Conservation (phyloP, 768 basidiomycete genomes). For the Phlegmacium glaucopus region DNA sequence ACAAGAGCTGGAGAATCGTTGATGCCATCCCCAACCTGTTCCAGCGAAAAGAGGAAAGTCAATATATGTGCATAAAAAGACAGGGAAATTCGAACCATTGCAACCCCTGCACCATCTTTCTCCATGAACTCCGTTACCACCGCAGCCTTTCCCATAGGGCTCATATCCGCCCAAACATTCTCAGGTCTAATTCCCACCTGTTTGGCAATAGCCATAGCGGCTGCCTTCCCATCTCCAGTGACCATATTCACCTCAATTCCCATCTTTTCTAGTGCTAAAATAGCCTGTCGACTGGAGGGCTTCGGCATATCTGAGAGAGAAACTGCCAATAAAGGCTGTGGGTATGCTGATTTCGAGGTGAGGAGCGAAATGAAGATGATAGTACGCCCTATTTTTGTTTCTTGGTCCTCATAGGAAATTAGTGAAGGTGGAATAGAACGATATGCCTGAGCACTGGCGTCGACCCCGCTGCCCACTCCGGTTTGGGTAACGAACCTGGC, state of each 20-base stretch:
- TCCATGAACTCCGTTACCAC: constrained; percentile 80
- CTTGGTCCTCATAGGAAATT: constrained; percentile 61
- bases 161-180: constrained; percentile 89
- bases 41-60: constrained; percentile 1
- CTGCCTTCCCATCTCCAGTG: constrained; percentile 87
- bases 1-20: constrained; percentile 98
- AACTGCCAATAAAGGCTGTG: constrained; percentile 70
- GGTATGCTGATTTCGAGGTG: constrained; percentile 23
- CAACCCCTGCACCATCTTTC: constrained; percentile 68
- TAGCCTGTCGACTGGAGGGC: constrained; percentile 77
- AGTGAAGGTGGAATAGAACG: constrained; percentile 55
- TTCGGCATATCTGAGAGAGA: constrained; percentile 89
- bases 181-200: constrained; percentile 85
- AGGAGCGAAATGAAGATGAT: constrained; percentile 83
- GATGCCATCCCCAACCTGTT: constrained; percentile 95
- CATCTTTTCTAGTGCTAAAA: constrained; percentile 79
- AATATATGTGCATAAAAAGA: constrained; percentile 1
- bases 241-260: constrained; percentile 91
- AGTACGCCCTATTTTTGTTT: constrained; percentile 73
- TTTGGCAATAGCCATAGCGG: constrained; percentile 84
- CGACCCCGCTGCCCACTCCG: constrained; percentile 28
- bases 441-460: constrained; percentile 16
- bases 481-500: constrained; percentile 63
- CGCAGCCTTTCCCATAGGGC: constrained; percentile 92
- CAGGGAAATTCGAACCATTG: constrained; percentile 64